Conservation (phyloP, 1,284 basidiomycete species). For the Hymenochaete sp. region DNA sequence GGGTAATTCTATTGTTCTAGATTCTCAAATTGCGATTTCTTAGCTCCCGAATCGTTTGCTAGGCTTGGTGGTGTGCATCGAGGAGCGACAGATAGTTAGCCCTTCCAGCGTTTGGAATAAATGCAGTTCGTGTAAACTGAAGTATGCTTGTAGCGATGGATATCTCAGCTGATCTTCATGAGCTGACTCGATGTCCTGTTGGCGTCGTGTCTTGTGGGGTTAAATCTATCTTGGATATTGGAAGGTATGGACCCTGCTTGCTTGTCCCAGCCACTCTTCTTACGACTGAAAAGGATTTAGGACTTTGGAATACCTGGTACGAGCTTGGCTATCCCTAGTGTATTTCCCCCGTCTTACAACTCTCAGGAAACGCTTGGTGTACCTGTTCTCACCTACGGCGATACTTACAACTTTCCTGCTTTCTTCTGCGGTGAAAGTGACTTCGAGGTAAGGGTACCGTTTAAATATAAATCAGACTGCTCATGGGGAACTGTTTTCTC, state of each 20-base stretch:
- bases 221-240: constrained; percentile 94
- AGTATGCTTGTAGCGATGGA: constrained; percentile 73
- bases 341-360: constrained; percentile 1
- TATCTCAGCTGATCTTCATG: constrained; percentile 84
- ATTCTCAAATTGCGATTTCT: constrained; percentile 1
- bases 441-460: constrained; percentile 47
- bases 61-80: constrained; percentile 91
- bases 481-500: constrained; percentile 14
- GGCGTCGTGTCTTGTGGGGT: constrained; percentile 91
- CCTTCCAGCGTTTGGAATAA: constrained; percentile 13
- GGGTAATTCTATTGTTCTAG: constrained; percentile 40
- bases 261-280: background rate
- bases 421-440: constrained; percentile 88
- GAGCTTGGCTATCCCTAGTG: too few relatives aligned
- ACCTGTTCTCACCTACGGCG: constrained; percentile 76
- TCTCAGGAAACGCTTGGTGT: constrained; percentile 91
- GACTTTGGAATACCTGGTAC: constrained; percentile 93
- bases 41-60: too few relatives aligned
- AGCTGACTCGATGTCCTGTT: constrained; percentile 78
- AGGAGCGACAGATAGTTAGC: constrained; percentile 76
- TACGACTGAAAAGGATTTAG: constrained; percentile 28
- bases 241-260: constrained; percentile 38
- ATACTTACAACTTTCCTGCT: constrained; percentile 80
- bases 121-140: constrained; percentile 9
- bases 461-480: background rate